Conservation (phyloP, 202 grass and related monocot genomes). For the Schoenoplectus triqueter region DNA sequence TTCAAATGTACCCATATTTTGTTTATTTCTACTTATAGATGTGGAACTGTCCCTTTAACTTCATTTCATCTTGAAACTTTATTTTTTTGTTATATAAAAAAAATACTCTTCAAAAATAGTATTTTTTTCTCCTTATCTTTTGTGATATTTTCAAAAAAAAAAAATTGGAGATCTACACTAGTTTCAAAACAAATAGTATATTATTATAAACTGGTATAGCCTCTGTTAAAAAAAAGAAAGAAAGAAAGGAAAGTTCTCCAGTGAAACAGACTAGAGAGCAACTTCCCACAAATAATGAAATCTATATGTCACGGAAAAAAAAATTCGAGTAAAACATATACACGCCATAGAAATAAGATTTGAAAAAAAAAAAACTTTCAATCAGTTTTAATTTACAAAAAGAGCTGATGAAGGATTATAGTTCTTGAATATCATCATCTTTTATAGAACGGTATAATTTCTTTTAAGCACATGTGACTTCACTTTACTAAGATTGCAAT, state of each 20-base stretch:
- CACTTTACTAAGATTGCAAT: background rate
- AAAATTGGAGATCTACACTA: too few species aligned
- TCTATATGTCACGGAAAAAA: background rate
- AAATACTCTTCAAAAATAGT: background rate
- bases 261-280: background rate
- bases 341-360: background rate
- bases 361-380: background rate
- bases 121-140: background rate
- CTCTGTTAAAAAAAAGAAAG: background rate
- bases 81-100: too few species aligned
- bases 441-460: background rate
- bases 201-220: background rate
- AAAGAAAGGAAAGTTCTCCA: background rate
- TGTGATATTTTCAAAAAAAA: background rate
- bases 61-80: background rate
- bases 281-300: background rate
- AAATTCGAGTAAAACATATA: background rate
- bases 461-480: background rate
- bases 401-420: background rate
- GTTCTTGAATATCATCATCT: background rate
- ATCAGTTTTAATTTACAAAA: background rate
- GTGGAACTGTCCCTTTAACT: background rate
- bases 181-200: background rate
- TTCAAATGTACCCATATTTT: conserved; percentile 8
- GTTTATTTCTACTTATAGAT: conserved; percentile 9